Evolutionary conservation across 2,329 filamentous ascomycete species (phyloP).

Genomic region (Didymella pinodella): DNA sequence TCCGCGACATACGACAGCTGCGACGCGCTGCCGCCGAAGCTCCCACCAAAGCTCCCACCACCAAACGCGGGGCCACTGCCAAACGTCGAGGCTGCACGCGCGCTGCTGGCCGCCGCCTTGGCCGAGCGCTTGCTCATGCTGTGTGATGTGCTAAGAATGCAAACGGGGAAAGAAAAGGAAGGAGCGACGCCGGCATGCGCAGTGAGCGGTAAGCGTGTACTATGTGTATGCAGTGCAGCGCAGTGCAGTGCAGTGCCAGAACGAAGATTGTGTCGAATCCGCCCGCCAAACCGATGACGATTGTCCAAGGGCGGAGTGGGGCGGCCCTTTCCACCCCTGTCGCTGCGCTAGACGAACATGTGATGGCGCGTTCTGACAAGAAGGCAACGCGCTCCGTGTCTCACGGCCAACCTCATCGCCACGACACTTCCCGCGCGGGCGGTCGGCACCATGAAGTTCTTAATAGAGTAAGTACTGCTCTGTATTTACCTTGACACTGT

Average conservation of each 20-base stretch:
- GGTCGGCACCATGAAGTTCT: constrained; percentile 70
- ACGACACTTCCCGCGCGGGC: constrained; percentile 33
- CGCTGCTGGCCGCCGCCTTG: constrained; percentile 70
- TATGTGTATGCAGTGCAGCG: background rate
- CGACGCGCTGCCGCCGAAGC: constrained; percentile 62
- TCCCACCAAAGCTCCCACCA: constrained; percentile 56
- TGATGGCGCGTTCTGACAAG: constrained; percentile 16
- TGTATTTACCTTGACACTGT: too few species aligned
- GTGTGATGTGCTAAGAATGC: constrained; percentile 8
- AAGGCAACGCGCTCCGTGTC: constrained; percentile 25
- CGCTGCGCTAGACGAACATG: constrained; percentile 16
- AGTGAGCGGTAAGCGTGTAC: background rate
- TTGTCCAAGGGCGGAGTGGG: constrained; percentile 15
- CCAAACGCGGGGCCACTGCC: constrained; percentile 47
- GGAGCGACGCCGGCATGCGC: constrained; percentile 13
- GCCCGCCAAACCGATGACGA: constrained; percentile 19
- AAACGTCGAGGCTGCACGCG: constrained; percentile 62
- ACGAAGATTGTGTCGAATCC: constrained; percentile 13
- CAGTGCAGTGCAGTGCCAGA: background rate
- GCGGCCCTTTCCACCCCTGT: constrained; percentile 5
- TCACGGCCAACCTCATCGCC: constrained; percentile 25
- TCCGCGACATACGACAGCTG: constrained; percentile 86
- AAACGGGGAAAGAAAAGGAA: constrained; percentile 17
- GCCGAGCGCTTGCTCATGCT: constrained; percentile 67
- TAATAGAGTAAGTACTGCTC: constrained; percentile 67